phyloP scores from a whole-genome alignment of 768 basidiomycete species.

The Pleurotus pulmonarius region DNA sequence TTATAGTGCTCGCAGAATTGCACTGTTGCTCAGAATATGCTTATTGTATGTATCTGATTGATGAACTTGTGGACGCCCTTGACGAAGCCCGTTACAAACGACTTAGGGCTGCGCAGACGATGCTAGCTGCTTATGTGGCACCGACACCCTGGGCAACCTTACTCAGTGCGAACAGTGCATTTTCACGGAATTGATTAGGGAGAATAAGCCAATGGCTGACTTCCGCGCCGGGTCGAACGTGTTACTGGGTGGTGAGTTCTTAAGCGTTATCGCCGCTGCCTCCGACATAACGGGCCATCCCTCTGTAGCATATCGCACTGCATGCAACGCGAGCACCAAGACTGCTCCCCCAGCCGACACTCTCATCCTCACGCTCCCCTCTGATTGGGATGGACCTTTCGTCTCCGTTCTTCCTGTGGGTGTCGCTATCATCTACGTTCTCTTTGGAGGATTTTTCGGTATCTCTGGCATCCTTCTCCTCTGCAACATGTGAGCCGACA shows the following conservation, averaged over 20 bases:
- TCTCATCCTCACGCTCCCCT: slow-evolving; percentile 41
- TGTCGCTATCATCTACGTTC: slow-evolving; percentile 42
- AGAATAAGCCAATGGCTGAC: slow-evolving; percentile 46
- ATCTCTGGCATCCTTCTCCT: slow-evolving; percentile 45
- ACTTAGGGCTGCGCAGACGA: slow-evolving; percentile 35
- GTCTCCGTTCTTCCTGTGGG: slow-evolving; percentile 40
- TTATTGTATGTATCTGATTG: neutral
- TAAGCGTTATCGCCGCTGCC: too few relatives aligned
- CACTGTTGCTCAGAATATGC: slow-evolving; percentile 8
- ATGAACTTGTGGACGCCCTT: slow-evolving; percentile 20
- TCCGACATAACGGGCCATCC: slow-evolving; percentile 8
- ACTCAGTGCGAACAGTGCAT: slow-evolving; percentile 65
- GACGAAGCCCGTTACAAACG: slow-evolving; percentile 24
- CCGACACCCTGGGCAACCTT: slow-evolving; percentile 37
- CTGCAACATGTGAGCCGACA: slow-evolving; percentile 41
- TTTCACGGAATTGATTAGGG: slow-evolving; percentile 49
- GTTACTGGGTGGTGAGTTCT: slow-evolving; percentile 49
- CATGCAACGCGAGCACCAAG: slow-evolving; percentile 37
- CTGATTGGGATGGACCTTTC: slow-evolving; percentile 56
- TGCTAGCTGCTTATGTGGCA: slow-evolving; percentile 52
- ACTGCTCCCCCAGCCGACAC: slow-evolving; percentile 32
- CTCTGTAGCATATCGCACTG: slow-evolving; percentile 47
- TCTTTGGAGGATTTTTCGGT: slow-evolving; percentile 43
- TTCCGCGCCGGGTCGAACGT: slow-evolving; percentile 54
- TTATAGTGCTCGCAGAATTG: neutral